Evolutionary conservation across 1,139 yeast genomes (phyloP), one percentile per base, ranked within the genome.

Genomic region (Candida sp.): DNA sequence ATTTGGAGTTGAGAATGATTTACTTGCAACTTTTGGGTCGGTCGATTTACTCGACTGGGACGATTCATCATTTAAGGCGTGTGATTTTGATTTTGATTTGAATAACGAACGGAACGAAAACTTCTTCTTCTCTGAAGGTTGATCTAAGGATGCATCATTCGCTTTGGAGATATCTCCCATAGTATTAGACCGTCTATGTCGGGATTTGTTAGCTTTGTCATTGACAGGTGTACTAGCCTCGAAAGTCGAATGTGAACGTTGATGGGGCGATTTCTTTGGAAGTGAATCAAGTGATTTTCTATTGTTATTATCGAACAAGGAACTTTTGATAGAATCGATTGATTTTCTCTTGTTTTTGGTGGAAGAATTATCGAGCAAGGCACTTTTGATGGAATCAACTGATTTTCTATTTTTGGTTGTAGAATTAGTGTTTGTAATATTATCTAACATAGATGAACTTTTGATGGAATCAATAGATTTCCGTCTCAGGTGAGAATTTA

Each of bases 91-190:
- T 48, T 58, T 66, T 44, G 63, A 58, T 49, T 67, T 71, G 56
- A 73, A 73, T 35, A 73, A 57, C 2, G 70, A 56, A 42, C 61
- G 66, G 56, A 73, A 68, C 38, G 75, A 69, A 49, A 73, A 73
- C 46, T 63, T 66, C 55, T 60, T 63, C 22, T 55, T 58, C 15
- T 50, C 45, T 23, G 42, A 11, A 48, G 36, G 23, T 43, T 46
- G 11, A 30, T 35, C 41, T 5, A 39, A 12, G 19, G 45, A 33
- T 2, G 44, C 44, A 5, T 40, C 43, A 4, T 54, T 43, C 5
- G 55, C 37, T 8, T 50, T 46, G 1, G 63, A 44, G 21, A 60
- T 50, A 36, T 64, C 63, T 11, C 60, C 53, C 36, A 59, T 44
- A 6, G 68, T 37, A 15, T 15, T 27, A 54, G 42, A 37, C 4